A percentile compares a stretch with the other conserved stretches of the same genome.
Conservation (phyloP, 139 green algal genomes). For the Volvox reticuliferus region DNA sequence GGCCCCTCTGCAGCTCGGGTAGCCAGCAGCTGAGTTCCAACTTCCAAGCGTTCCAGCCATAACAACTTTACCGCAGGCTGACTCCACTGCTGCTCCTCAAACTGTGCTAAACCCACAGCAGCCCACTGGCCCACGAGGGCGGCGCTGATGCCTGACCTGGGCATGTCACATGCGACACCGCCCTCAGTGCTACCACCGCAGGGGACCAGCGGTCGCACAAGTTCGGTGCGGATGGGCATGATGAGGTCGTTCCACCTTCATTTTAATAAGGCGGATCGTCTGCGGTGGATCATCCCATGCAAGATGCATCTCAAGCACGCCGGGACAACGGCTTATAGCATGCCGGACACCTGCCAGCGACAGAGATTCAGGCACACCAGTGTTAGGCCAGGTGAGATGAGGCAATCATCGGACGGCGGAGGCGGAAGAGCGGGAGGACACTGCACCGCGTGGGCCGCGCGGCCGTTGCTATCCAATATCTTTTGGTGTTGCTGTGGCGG, state of each 20-base stretch:
- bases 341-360: constrained; percentile 9
- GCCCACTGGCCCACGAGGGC: neutral
- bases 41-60: constrained; percentile 5
- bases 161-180: neutral
- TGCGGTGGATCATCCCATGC: neutral
- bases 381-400: neutral
- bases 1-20: too few relatives aligned
- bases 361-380: constrained; percentile 40
- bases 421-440: too few relatives aligned
- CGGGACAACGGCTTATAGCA: neutral
- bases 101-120: neutral
- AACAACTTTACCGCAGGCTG: neutral
- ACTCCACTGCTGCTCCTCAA: neutral
- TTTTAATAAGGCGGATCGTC: neutral
- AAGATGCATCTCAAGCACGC: constrained; percentile 33
- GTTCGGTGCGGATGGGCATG: neutral
- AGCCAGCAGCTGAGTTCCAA: constrained; percentile 8
- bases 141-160: neutral
- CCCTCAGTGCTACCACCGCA: neutral
- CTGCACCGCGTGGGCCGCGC: too few relatives aligned
- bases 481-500: too few relatives aligned
- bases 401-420: too few relatives aligned
- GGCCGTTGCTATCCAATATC: too few relatives aligned
- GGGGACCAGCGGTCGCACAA: neutral
- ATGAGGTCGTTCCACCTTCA: neutral